Conservation (phyloP, 2,329 filamentous ascomycete species). For the Hypoxylon sp. region DNA sequence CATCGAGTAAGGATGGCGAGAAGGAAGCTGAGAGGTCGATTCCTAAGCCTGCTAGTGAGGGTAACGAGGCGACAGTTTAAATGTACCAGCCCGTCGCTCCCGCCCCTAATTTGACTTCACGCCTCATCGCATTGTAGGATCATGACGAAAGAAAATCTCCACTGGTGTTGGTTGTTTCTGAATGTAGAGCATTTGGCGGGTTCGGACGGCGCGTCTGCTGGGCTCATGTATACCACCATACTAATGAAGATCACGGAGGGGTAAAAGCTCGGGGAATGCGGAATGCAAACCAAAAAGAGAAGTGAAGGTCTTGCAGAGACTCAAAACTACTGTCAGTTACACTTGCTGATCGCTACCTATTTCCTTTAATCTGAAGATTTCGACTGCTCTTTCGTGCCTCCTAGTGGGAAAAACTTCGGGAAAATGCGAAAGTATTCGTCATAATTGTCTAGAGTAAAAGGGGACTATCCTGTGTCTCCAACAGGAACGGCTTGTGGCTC, state of each 20-base stretch:
- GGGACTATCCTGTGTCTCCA: conserved; percentile 7
- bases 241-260: conserved; percentile 47
- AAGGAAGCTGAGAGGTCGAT: conserved; percentile 66
- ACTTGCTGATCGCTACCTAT: conserved; percentile 36
- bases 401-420: background rate
- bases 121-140: conserved; percentile 15
- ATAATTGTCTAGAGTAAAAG: conserved; percentile 5
- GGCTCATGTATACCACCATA: conserved; percentile 47
- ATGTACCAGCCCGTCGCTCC: background rate
- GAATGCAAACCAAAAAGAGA: conserved; percentile 35
- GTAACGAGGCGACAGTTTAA: conserved; percentile 65
- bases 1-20: conserved; percentile 69
- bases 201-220: conserved; percentile 26
- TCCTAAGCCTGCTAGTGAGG: conserved; percentile 73
- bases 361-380: conserved; percentile 41
- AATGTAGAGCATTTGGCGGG: conserved; percentile 33
- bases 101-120: conserved; percentile 11
- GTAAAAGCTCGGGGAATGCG: conserved; percentile 39
- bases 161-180: conserved; percentile 27
- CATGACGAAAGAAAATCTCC: conserved; percentile 28
- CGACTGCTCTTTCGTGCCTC: conserved; percentile 13
- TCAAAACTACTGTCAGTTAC: conserved; percentile 34
- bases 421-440: background rate
- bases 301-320: conserved; percentile 28
- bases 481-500: conserved; percentile 2